Conservation (phyloP, 2,329 filamentous ascomycete species). For the Hymenoscyphus repandus region DNA sequence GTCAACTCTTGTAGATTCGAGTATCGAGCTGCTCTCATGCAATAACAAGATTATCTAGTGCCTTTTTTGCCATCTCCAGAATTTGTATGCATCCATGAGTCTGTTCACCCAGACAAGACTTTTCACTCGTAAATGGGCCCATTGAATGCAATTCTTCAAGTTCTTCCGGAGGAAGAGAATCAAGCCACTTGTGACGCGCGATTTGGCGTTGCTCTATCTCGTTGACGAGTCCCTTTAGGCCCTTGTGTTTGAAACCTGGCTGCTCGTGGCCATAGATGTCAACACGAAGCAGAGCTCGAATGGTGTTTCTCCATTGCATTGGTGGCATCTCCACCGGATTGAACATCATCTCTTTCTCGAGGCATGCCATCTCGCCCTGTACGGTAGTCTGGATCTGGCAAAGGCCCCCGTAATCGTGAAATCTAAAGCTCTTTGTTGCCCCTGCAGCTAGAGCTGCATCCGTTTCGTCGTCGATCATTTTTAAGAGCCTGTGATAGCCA, state of each 20-base stretch:
- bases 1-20: too few relatives aligned
- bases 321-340: constrained; percentile 45
- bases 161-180: constrained; percentile 36
- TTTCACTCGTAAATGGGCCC: constrained; percentile 22
- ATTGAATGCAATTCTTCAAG: constrained; percentile 29
- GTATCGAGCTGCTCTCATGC: constrained; percentile 31
- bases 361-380: constrained; percentile 12
- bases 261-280: constrained; percentile 51
- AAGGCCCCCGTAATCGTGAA: constrained; percentile 27
- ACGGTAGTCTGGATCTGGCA: constrained; percentile 13
- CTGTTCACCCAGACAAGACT: constrained; percentile 33
- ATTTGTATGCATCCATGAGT: constrained; percentile 44
- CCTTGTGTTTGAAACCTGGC: constrained; percentile 35
- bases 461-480: constrained; percentile 49
- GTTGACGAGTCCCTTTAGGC: constrained; percentile 49
- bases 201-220: constrained; percentile 47
- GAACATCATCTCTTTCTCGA: constrained; percentile 28
- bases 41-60: constrained; percentile 51
- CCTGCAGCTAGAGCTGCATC: constrained; percentile 38
- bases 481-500: constrained; percentile 50
- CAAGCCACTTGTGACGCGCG: constrained; percentile 44
- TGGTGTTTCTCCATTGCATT: constrained; percentile 46
- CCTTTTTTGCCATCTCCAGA: constrained; percentile 48
- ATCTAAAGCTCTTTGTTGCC: constrained; percentile 30
- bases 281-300: constrained; percentile 48